A percentile compares a stretch with the other conserved stretches of the same genome.
Evolutionary conservation across 441 rosid genomes (phyloP).

Genomic region (Breynia disticha): DNA sequence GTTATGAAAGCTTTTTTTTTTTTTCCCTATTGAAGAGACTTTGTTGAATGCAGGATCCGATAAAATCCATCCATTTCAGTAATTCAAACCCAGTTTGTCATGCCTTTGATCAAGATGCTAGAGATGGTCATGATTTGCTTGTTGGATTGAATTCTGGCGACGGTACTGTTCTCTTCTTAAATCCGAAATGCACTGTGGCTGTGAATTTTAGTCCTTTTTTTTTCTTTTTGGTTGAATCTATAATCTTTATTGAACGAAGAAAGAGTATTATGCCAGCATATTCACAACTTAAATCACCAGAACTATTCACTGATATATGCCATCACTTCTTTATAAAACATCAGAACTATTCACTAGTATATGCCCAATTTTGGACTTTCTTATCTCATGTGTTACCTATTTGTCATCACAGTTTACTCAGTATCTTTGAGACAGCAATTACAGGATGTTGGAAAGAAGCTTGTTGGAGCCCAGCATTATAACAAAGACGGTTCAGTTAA

Average conservation of each 20-base stretch:
- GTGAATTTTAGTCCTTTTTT: conserved; percentile 2
- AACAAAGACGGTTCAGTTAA: conserved; percentile 93
- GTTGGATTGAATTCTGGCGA: conserved; percentile 89
- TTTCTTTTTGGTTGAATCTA: no score
- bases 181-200: conserved; percentile 6
- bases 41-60: conserved; percentile 65
- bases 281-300: no score
- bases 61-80: conserved; percentile 88
- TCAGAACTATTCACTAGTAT: no score
- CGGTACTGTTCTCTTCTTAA: conserved; percentile 42
- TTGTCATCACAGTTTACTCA: conserved; percentile 59
- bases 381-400: conserved; percentile 23
- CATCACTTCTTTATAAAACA: no score
- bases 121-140: conserved; percentile 95
- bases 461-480: conserved; percentile 77
- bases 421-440: conserved; percentile 95
- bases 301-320: no score
- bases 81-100: conserved; percentile 89
- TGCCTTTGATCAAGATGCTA: conserved; percentile 87
- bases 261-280: no score
- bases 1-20: conserved; percentile 11
- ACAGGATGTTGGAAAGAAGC: conserved; percentile 91
- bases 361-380: conserved; percentile 7
- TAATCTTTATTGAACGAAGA: no score
- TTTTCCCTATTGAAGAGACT: conserved; percentile 14